phyloP scores from a whole-genome alignment of 495 filamentous ascomycete genomes.

The Cetradonia linearis region DNA sequence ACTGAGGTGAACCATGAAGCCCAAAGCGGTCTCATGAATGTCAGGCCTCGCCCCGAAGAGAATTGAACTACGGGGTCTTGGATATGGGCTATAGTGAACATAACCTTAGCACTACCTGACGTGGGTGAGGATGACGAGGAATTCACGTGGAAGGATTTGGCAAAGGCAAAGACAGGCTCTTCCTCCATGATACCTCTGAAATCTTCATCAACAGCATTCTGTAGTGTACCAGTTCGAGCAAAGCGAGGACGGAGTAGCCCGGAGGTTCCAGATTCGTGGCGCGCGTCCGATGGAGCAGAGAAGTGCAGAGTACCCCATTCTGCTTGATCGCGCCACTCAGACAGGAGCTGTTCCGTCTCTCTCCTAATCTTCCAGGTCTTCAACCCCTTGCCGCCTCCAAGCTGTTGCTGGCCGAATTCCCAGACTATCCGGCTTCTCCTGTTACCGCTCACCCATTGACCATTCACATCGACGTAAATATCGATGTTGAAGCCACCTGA shows the following conservation, averaged over 20 bases:
- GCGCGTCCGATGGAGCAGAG: slow-evolving; percentile 55
- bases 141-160: slow-evolving; percentile 59
- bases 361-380: slow-evolving; percentile 58
- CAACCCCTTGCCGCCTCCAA: slow-evolving; percentile 32
- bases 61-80: slow-evolving; percentile 82
- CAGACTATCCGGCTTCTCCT: slow-evolving; percentile 57
- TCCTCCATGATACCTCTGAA: slow-evolving; percentile 71
- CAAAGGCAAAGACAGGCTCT: slow-evolving; percentile 85
- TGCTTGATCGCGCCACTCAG: slow-evolving; percentile 63
- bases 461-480: slow-evolving; percentile 81
- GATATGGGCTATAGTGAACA: slow-evolving; percentile 75
- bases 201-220: slow-evolving; percentile 51
- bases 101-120: slow-evolving; percentile 41
- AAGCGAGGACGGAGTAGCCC: slow-evolving; percentile 60
- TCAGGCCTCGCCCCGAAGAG: slow-evolving; percentile 70
- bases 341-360: slow-evolving; percentile 54
- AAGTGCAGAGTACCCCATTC: slow-evolving; percentile 89
- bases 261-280: slow-evolving; percentile 63
- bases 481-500: slow-evolving; percentile 62
- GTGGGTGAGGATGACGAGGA: slow-evolving; percentile 23
- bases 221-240: slow-evolving; percentile 54
- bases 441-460: slow-evolving; percentile 79
- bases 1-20: slow-evolving; percentile 56
- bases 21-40: slow-evolving; percentile 81
- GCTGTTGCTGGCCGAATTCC: slow-evolving; percentile 42